phyloP scores from a whole-genome alignment of 192 early-diverging fungal species.

The Backusella macrospora region DNA sequence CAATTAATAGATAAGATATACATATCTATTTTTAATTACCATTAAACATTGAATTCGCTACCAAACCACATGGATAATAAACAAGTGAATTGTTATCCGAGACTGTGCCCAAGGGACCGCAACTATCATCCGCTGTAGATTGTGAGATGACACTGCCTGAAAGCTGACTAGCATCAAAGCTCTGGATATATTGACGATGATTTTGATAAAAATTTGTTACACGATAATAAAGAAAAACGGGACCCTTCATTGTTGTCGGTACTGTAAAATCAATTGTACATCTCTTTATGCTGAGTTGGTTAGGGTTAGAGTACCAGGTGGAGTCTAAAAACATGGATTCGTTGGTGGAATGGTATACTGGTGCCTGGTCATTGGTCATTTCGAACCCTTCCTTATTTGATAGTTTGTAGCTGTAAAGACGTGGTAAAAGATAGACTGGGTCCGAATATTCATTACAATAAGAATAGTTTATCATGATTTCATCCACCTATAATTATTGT shows the following conservation, averaged over 20 bases:
- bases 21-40: constrained; percentile 58
- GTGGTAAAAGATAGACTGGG: constrained; percentile 29
- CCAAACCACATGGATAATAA: constrained; percentile 86
- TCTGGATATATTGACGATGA: constrained; percentile 86
- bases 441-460: constrained; percentile 31
- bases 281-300: constrained; percentile 28
- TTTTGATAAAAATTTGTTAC: constrained; percentile 97
- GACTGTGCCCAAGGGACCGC: constrained; percentile 37
- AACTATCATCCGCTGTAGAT: constrained; percentile 35
- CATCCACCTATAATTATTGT: constrained; percentile 38
- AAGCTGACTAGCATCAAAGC: constrained; percentile 78
- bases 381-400: background rate
- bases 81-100: constrained; percentile 46
- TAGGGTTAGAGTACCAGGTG: constrained; percentile 9
- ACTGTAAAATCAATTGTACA: constrained; percentile 74
- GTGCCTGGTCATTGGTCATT: constrained; percentile 14
- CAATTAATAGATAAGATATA: background rate
- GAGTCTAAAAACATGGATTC: constrained; percentile 19
- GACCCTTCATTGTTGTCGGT: constrained; percentile 66
- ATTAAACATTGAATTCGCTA: constrained; percentile 91
- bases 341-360: constrained; percentile 30
- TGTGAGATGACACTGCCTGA: constrained; percentile 52
- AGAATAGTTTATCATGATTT: constrained; percentile 53
- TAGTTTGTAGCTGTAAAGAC: constrained; percentile 33
- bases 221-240: constrained; percentile 91